Base-by-base conservation (phyloP, 73 alveolate species). In the Effrenium voratum region DNA sequence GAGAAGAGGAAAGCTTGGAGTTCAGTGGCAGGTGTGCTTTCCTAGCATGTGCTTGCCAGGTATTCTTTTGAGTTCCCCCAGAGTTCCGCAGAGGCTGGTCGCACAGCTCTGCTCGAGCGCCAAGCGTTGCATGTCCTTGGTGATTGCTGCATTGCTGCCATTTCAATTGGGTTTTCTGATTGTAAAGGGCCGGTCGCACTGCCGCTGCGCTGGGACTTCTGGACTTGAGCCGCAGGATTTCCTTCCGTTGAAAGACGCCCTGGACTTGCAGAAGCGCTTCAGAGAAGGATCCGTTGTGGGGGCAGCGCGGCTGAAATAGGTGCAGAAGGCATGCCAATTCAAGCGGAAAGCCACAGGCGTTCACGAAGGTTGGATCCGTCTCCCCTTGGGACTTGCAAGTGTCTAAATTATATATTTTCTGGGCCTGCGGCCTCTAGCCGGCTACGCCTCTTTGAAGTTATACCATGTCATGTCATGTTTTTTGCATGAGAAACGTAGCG, bases 281-380 rank as follows among this genome's bases (percentile, higher is more conserved):
- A 81, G 94, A 22, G 94, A 86, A 47, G 94, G 94, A 59, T 86
- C 94, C 38, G 94, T 86, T 15, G 82, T 63, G 34, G 94, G 94
- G 34, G 94, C 32, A 30, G 46, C 93, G 28, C 38, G 72, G 93
- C 40, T 12, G 83, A 32, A 72, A 34, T 32, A 16, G 43, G 45
- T 28, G 24, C 73, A 28, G 5, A 59, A 0, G 5, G 2, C 26
- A 16, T 19, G 30, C 22, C 30, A 13, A n/a, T n/a, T 6, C 73
- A 59, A 59, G n/a, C n/a, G n/a, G n/a, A n/a, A n/a, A n/a, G n/a
- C n/a, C n/a, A n/a, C n/a, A n/a, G n/a, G n/a, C n/a, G n/a, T n/a
- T n/a, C n/a, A n/a, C n/a, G n/a, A n/a, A n/a, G n/a, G n/a, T n/a
- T n/a, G n/a, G n/a, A n/a, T n/a, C n/a, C n/a, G n/a, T n/a, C n/a